Evolutionary conservation across 1,284 basidiomycete species (phyloP), one percentile per base, ranked within the genome.

Genomic region (Rhodotorula sp.): DNA sequence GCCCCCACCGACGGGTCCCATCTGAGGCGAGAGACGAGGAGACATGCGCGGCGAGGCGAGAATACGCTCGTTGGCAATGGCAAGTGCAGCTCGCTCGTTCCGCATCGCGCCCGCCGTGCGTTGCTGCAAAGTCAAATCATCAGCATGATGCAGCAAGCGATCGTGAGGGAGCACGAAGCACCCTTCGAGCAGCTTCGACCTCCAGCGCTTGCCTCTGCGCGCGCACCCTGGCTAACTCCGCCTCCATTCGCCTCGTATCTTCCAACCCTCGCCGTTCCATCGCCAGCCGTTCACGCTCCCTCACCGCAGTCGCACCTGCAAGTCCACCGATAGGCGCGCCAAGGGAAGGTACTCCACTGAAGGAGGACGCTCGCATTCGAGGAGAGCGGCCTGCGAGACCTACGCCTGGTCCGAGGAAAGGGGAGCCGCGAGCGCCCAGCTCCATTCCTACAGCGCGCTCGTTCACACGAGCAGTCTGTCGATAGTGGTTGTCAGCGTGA

Each of bases 331-430:
- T 10, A 19, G 44, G 20, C n/a, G 34, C 24, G 11, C 44, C 44
- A 19, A 2, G 7, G 46, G 58, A 24, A 6, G 46, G 47, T 15
- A 22, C 34, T 32, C 56, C 63, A 11, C 49, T 30, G 55, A 69
- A 69, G 4, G 68, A 69, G 27, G 63, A 34, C 8, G 63, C 27
- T 22, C 67, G 59, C 6, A 61, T 2, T 34, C 64, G 64, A 0
- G 64, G 58, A 39, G 57, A 47, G 15, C 39, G 39, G 39, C 39
- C 13, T 10, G 39, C 39, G 39, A 20, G 34, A 20, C 20, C 27
- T n/a, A 51, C 15, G 55, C 62, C 55, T 5, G 24, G 22, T 7
- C 60, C 61, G n/a, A 39, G 39, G 19, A 60, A 27, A 19, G 32
- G 24, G 11, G 39, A 6, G 27, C 24, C 52, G 7, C 32, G 57